Evolutionary conservation across 2,329 filamentous ascomycete genomes (phyloP), one percentile per base, ranked within the genome.

Genomic region (Davidsoniella australis): DNA sequence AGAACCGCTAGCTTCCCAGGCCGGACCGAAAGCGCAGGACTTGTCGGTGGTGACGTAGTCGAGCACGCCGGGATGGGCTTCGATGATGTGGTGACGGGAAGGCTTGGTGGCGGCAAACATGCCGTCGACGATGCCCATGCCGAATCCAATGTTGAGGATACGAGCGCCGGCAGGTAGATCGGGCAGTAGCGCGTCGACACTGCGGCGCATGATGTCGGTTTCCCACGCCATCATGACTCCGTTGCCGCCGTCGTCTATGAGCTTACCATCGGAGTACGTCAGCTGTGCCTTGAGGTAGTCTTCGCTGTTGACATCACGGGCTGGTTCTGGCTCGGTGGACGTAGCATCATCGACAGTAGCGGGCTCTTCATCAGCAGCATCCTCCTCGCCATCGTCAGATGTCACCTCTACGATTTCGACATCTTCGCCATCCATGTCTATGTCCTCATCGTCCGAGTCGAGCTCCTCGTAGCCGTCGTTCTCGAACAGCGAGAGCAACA

Each of bases 171-270:
- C 29, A 6, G 59, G 55, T 4, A 59, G 56, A 41, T 66, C 59
- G 0, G 68, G 68, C 4, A 80, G 68, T 1, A 93, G 68, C 12
- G 76, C 72, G 54, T 80, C 72, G 42, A 86, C 85, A 49, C 82
- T 85, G 46, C 75, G 73, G 53, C 75, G 74, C 86, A 94, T 94
- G 57, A 94, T 91, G 55, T 80, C 76, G 2, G 80, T 82, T 64
- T 94, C 86, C 86, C 86, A 94, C 38, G 80, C 74, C 86, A 94
- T 94, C 86, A 94, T 94, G 42, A 94, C 84, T 47, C 84, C 85
- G 61, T 94, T 94, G 54, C 78, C 72, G 55, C 78, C 75, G 3
- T 76, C 71, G 59, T 91, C 85, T 5, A 91, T 71, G 2, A 91
- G 73, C 53, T 80, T 80, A 55, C 72, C 72, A 51, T 73, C 68